Base-by-base conservation (phyloP, 1,284 basidiomycete genomes). In the Rhodofomes roseus region DNA sequence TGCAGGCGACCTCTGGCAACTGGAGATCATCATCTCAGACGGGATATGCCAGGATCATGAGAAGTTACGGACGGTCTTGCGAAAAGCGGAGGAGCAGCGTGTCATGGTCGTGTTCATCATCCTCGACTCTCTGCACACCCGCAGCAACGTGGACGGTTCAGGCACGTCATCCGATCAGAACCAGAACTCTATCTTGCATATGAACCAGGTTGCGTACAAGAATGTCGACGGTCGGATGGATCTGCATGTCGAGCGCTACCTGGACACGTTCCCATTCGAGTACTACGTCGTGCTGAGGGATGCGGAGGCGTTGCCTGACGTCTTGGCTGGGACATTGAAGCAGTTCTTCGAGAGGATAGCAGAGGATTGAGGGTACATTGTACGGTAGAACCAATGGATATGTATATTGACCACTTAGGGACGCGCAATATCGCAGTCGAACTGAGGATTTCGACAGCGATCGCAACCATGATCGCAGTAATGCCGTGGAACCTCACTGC, bases 41-140 rank as follows among this genome's bases (percentile, higher is more conserved):
- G 97, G 97, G 34, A 93, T 98, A 65, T 98, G 96, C 73, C 95
- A 98, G 74, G 94, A 98, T 71, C 96, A 98, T 72, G 92, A 95
- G 51, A 81, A 82, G 65, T 79, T 99, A 53, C 85, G 90, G 37
- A 87, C 89, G 2, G 76, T 95, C 37, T 78, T 99, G 36, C 84
- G 97, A 43, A 87, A 86, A 65, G 97, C 96, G 1, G 86, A 91
- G 64, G 95, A 95, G 70, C 92, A 96, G 73, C 84, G 91, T 22
- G 90, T 99, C 66, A 92, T 99, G 90, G 84, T 99, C 57, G 96
- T 99, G 56, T 99, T 99, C 80, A 86, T 99, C 72, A 86, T 99
- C 63, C 81, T 99, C 60, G 97, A 99, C 73, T 95, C 95, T 9
- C 81, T 97, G 48, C 85, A 89, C 68, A 63, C 66, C 4, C 66